Evolutionary conservation across 768 basidiomycete species (phyloP).

Genomic region (Hysterangium stoloniferum): DNA sequence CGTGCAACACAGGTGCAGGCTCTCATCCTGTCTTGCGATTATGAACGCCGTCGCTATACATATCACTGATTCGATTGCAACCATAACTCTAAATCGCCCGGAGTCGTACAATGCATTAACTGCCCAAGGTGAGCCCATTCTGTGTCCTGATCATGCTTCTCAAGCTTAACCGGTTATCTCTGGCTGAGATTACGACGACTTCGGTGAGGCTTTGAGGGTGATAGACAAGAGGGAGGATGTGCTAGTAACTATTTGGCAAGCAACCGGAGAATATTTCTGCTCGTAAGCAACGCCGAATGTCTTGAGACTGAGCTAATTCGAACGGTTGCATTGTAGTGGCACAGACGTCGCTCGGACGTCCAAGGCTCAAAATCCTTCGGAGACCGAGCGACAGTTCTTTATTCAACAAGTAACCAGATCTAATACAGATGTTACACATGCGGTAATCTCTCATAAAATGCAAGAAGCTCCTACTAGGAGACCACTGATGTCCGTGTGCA

Average conservation of each 20-base stretch:
- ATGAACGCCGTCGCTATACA: slow-evolving; percentile 43
- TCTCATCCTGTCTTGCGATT: slow-evolving; percentile 1
- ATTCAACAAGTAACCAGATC: slow-evolving; percentile 37
- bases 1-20: no score
- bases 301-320: neutral
- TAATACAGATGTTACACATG: slow-evolving; percentile 54
- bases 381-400: slow-evolving; percentile 38
- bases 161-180: neutral
- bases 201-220: slow-evolving; percentile 49
- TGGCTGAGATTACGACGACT: slow-evolving; percentile 48
- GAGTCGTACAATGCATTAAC: slow-evolving; percentile 53
- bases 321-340: slow-evolving; percentile 33
- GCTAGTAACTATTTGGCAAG: slow-evolving; percentile 61
- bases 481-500: neutral
- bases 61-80: slow-evolving; percentile 53
- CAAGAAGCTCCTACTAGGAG: neutral
- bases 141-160: neutral
- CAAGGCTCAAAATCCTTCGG: neutral
- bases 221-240: slow-evolving; percentile 57
- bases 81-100: slow-evolving; percentile 59
- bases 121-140: slow-evolving; percentile 34
- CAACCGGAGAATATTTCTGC: slow-evolving; percentile 66
- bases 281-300: slow-evolving; percentile 37
- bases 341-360: slow-evolving; percentile 40
- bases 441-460: slow-evolving; percentile 34